phyloP scores from a whole-genome alignment of 176 grass and related monocot species.

The Lolium perenne region DNA sequence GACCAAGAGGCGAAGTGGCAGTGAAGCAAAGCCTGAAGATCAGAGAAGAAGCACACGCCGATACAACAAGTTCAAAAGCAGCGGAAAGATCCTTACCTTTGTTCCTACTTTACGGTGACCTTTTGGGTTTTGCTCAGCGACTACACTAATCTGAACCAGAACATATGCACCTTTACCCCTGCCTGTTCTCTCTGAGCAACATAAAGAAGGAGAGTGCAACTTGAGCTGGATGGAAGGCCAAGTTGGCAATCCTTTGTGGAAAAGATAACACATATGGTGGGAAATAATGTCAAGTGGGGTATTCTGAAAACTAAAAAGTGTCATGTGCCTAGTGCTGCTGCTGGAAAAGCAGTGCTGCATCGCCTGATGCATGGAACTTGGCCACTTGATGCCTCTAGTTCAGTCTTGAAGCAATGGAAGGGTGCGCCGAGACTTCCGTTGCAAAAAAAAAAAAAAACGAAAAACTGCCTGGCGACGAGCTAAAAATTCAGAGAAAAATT shows the following conservation, averaged over 20 bases:
- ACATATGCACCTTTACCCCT: neutral
- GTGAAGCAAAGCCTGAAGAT: neutral
- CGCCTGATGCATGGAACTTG: neutral
- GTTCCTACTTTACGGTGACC: slow-evolving; percentile 23
- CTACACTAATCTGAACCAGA: slow-evolving; percentile 18
- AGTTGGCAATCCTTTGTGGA: slow-evolving; percentile 19
- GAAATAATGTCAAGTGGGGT: slow-evolving; percentile 33
- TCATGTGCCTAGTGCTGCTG: slow-evolving; percentile 13
- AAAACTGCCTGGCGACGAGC: neutral
- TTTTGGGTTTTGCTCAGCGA: slow-evolving; percentile 30
- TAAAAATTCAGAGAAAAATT: neutral
- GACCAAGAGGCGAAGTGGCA: slow-evolving; percentile 14
- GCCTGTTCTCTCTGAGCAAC: slow-evolving; percentile 22
- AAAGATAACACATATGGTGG: slow-evolving; percentile 21
- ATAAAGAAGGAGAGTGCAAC: slow-evolving; percentile 29
- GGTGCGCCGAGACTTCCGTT: neutral
- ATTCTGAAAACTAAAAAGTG: neutral
- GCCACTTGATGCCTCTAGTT: neutral
- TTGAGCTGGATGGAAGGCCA: slow-evolving; percentile 34
- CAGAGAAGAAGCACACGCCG: neutral
- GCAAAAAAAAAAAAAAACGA: neutral
- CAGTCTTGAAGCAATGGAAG: slow-evolving; percentile 39
- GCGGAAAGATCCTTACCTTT: slow-evolving; percentile 23
- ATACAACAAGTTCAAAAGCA: neutral
- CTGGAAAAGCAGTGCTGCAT: neutral